Conservation (phyloP, 73 alveolate genomes). For the Stentor coeruleus region DNA sequence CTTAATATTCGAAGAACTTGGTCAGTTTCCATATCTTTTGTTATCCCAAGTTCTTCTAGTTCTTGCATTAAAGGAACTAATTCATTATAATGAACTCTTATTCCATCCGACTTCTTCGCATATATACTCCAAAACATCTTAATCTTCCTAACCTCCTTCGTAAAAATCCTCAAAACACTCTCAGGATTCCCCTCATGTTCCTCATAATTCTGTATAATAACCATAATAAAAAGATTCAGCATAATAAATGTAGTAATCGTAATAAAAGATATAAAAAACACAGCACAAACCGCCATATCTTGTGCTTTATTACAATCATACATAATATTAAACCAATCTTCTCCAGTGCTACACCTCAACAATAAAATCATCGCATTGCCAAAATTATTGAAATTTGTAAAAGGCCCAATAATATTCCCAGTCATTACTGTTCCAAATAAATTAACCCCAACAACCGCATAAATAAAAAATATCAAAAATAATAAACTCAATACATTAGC, state of each 20-base stretch:
- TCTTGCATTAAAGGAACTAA: constrained; percentile 28
- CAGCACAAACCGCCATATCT: constrained; percentile 38
- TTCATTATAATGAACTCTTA: constrained; percentile 26
- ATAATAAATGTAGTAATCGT: constrained; percentile 50
- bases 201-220: constrained; percentile 64
- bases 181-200: constrained; percentile 51
- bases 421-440: constrained; percentile 54
- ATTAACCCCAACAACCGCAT: constrained; percentile 88
- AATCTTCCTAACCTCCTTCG: constrained; percentile 39
- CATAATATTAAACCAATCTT: constrained; percentile 80
- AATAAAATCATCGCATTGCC: constrained; percentile 72
- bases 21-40: not conserved
- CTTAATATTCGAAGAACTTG: constrained; percentile 15
- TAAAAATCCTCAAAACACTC: constrained; percentile 47
- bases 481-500: constrained; percentile 83
- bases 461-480: constrained; percentile 83
- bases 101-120: constrained; percentile 27
- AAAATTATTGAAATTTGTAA: constrained; percentile 71
- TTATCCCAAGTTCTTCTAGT: constrained; percentile 33
- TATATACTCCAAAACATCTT: constrained; percentile 40
- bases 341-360: constrained; percentile 78
- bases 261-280: constrained; percentile 49
- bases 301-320: constrained; percentile 34
- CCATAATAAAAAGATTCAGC: constrained; percentile 68
- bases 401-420: constrained; percentile 51